These are phyloP conservation scores for Solanum hybrid DNA, from an alignment of 305 asterid species.

Conservation along the genomic window DNA sequence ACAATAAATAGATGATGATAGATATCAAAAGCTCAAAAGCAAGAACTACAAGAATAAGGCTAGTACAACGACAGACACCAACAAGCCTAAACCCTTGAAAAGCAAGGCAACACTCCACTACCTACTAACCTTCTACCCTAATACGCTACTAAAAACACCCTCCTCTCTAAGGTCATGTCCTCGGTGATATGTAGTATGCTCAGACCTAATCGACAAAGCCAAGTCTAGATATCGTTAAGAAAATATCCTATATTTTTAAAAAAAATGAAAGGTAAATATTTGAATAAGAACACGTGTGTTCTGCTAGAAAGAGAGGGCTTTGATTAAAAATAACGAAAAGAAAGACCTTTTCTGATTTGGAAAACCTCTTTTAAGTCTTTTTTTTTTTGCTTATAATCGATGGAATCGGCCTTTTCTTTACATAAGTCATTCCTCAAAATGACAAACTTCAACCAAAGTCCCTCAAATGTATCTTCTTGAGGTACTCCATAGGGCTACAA, in stretches of 20 bases:
- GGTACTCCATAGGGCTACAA: background rate
- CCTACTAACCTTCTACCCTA: background rate
- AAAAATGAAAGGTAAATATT: background rate
- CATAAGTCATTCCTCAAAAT: background rate
- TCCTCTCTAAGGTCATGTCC: background rate
- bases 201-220: background rate
- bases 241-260: background rate
- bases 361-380: background rate
- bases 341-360: background rate
- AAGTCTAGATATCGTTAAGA: background rate
- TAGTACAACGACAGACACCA: background rate
- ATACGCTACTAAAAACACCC: background rate
- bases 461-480: background rate
- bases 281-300: background rate
- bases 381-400: background rate
- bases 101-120: background rate
- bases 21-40: background rate
- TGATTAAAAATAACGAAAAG: background rate
- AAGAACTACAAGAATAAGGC: background rate
- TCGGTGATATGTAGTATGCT: background rate
- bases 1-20: background rate
- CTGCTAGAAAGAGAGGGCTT: background rate
- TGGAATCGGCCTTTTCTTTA: background rate
- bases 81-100: background rate
- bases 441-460: background rate